Evolutionary conservation across 106 monocot genomes (phyloP).

Genomic region (Ottelia alismoides): DNA sequence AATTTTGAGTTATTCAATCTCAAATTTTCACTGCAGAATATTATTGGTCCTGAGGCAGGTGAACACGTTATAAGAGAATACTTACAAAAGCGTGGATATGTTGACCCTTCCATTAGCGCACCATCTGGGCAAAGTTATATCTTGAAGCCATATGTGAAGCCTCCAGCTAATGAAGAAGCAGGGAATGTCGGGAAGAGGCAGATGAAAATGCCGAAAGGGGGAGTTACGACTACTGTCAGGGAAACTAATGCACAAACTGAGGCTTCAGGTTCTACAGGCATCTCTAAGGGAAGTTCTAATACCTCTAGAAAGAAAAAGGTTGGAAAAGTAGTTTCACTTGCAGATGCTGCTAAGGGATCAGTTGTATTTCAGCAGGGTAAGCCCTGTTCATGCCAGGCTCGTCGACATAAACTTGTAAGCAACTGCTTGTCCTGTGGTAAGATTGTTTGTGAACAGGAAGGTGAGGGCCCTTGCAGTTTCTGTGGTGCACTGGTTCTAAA

Average conservation of each 20-base stretch:
- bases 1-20: too few relatives aligned
- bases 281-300: constrained; percentile 15
- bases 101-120: constrained; percentile 12
- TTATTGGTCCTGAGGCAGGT: constrained; percentile 70
- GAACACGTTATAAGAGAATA: constrained; percentile 56
- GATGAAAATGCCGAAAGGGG: constrained; percentile 32
- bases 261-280: constrained; percentile 15
- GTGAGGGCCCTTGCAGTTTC: constrained; percentile 91
- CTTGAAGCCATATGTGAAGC: constrained; percentile 42
- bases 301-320: constrained; percentile 56
- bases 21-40: constrained; percentile 68
- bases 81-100: constrained; percentile 58
- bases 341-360: constrained; percentile 82
- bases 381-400: constrained; percentile 94
- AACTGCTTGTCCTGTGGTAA: constrained; percentile 97
- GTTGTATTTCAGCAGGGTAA: constrained; percentile 84
- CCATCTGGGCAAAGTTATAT: constrained; percentile 12
- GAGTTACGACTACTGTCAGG: constrained; percentile 6
- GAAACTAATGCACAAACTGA: constrained; percentile 23
- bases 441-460: constrained; percentile 98
- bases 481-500: constrained; percentile 89
- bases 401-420: constrained; percentile 85
- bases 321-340: constrained; percentile 65
- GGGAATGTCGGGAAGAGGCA: constrained; percentile 39
- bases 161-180: constrained; percentile 25